phyloP scores from a whole-genome alignment of 2,329 filamentous ascomycete species.

The Lecanicillium sp. region DNA sequence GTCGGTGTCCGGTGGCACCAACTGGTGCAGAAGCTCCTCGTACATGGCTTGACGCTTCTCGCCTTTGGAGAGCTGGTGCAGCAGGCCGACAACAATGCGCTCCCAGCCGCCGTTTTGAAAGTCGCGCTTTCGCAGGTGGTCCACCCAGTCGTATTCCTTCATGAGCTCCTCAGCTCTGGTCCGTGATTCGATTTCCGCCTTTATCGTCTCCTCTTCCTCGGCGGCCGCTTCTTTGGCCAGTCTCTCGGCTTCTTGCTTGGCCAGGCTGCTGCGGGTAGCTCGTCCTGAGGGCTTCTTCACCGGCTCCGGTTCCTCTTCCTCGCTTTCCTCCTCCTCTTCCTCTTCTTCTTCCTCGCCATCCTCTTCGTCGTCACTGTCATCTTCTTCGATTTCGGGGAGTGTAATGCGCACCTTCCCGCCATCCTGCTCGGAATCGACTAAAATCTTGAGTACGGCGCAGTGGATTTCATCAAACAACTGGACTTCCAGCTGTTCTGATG shows the following conservation, averaged over 20 bases:
- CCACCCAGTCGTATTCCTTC: slow-evolving; percentile 72
- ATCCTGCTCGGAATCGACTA: slow-evolving; percentile 68
- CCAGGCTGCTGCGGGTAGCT: slow-evolving; percentile 78
- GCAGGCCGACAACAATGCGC: slow-evolving; percentile 74
- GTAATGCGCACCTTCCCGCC: slow-evolving; percentile 73
- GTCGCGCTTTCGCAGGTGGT: slow-evolving; percentile 72
- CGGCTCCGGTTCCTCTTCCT: slow-evolving; percentile 58
- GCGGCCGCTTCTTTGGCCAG: slow-evolving; percentile 53
- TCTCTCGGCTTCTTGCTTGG: slow-evolving; percentile 69
- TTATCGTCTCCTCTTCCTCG: slow-evolving; percentile 40
- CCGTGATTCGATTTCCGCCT: slow-evolving; percentile 39
- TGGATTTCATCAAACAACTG: slow-evolving; percentile 87
- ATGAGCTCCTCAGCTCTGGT: slow-evolving; percentile 74
- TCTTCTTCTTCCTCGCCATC: slow-evolving; percentile 51
- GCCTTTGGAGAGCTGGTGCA: slow-evolving; percentile 76
- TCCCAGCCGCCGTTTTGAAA: slow-evolving; percentile 90
- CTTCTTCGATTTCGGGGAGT: slow-evolving; percentile 66
- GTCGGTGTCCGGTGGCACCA: slow-evolving; percentile 72
- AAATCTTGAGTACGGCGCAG: slow-evolving; percentile 80
- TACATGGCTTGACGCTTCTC: slow-evolving; percentile 63
- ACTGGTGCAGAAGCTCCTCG: slow-evolving; percentile 68
- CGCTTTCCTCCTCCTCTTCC: slow-evolving; percentile 47
- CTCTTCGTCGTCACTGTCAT: slow-evolving; percentile 59
- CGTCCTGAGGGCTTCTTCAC: slow-evolving; percentile 60
- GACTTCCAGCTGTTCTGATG: slow-evolving; percentile 66